Percentiles rank a stretch among this genome's conserved stretches.
Conservation (phyloP, 345 rosid species). For the Camelina laxa region DNA sequence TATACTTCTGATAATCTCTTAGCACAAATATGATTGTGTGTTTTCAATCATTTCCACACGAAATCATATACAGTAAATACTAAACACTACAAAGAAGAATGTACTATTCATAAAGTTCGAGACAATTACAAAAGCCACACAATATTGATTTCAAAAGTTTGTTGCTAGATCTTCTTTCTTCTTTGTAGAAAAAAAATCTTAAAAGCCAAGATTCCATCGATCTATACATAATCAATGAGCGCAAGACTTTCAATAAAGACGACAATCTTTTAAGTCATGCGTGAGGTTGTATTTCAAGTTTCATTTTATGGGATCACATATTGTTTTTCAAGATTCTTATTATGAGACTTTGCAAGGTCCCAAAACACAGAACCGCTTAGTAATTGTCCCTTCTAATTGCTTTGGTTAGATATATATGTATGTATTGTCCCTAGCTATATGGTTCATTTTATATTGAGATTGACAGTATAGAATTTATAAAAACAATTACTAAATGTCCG, state of each 20-base stretch:
- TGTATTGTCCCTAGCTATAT: not conserved
- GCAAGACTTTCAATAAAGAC: not conserved
- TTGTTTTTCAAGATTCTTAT: not conserved
- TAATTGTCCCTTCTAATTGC: too few relatives aligned
- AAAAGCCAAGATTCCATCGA: slow-evolving; percentile 2
- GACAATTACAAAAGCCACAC: not conserved
- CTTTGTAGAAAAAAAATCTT: not conserved
- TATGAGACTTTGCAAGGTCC: too few relatives aligned
- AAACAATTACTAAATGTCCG: not conserved
- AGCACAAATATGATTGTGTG: not conserved
- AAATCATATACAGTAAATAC: not conserved
- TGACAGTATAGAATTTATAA: not conserved
- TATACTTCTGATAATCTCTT: not conserved
- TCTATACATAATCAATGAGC: not conserved
- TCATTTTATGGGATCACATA: not conserved
- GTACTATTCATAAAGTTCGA: not conserved
- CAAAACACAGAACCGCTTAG: too few relatives aligned
- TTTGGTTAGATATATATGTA: not conserved
- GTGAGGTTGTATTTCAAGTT: not conserved
- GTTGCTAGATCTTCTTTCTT: not conserved
- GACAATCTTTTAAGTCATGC: not conserved
- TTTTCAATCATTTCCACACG: not conserved
- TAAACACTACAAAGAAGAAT: not conserved
- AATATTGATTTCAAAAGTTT: not conserved
- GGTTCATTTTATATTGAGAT: not conserved